A percentile compares a stretch with the other conserved stretches of the same genome.
Evolutionary conservation across 306 rosid genomes (phyloP).

Genomic region (Castanea crenata): DNA sequence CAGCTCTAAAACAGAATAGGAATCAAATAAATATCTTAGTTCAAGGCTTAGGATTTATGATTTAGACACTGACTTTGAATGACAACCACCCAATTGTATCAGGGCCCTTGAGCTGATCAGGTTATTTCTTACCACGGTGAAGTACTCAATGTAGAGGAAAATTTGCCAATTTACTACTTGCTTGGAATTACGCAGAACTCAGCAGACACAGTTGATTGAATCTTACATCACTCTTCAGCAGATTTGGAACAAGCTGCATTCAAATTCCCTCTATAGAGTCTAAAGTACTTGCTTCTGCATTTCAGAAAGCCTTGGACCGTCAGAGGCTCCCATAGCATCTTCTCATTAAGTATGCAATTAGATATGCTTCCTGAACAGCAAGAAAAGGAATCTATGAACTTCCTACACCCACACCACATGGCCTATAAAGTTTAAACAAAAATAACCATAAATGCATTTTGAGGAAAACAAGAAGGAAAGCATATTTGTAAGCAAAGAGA

Average conservation of each 20-base stretch:
- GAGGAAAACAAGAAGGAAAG: neutral
- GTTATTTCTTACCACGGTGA: constrained; percentile 72
- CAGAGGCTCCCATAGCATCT: constrained; percentile 45
- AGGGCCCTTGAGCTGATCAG: constrained; percentile 67
- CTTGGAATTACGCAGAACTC: constrained; percentile 66
- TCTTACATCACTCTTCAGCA: constrained; percentile 43
- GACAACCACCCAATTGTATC: constrained; percentile 56
- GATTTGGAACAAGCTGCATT: constrained; percentile 72
- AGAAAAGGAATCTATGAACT: neutral
- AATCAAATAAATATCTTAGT: neutral
- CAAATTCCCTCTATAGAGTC: constrained; percentile 71
- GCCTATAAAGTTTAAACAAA: neutral
- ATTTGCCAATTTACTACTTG: constrained; percentile 56
- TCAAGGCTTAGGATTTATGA: constrained; percentile 19
- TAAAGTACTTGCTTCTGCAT: constrained; percentile 82
- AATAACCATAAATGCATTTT: neutral
- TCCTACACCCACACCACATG: neutral
- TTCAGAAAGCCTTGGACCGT: constrained; percentile 65
- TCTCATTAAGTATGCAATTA: neutral
- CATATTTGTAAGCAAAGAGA: neutral
- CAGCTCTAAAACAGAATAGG: too few species aligned
- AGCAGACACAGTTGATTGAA: constrained; percentile 53
- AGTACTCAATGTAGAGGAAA: constrained; percentile 74
- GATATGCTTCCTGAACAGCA: neutral
- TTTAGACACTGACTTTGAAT: constrained; percentile 27